These are phyloP conservation scores for Thozetella sp. DNA, from an alignment of 495 filamentous ascomycete species.

Conservation along the genomic window DNA sequence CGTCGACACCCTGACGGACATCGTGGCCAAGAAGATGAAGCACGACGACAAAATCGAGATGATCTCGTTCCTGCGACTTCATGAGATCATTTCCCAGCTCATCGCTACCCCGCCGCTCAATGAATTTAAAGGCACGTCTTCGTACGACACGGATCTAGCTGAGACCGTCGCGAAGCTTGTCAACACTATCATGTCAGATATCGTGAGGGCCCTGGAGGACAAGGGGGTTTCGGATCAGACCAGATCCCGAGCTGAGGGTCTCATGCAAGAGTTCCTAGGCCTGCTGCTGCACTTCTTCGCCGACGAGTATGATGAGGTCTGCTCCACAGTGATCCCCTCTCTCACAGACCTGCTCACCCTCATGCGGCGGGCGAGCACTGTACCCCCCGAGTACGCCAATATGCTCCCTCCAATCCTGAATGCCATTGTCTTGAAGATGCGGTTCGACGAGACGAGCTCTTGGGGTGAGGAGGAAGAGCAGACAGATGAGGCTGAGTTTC, in stretches of 20 bases:
- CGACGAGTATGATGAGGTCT: slow-evolving; percentile 97
- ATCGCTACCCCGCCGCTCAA: slow-evolving; percentile 77
- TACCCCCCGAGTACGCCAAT: slow-evolving; percentile 67
- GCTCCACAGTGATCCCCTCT: slow-evolving; percentile 89
- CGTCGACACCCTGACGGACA: slow-evolving; percentile 91
- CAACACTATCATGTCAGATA: slow-evolving; percentile 83
- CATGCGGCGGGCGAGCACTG: slow-evolving; percentile 72
- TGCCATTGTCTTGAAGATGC: slow-evolving; percentile 92
- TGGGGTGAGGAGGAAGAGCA: slow-evolving; percentile 96
- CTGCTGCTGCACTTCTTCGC: slow-evolving; percentile 90
- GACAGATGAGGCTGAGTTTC: slow-evolving; percentile 98
- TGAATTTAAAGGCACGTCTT: slow-evolving; percentile 73
- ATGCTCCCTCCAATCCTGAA: slow-evolving; percentile 87
- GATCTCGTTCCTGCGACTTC: slow-evolving; percentile 86
- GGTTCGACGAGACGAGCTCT: slow-evolving; percentile 89
- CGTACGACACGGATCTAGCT: slow-evolving; percentile 92
- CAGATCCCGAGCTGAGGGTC: slow-evolving; percentile 65
- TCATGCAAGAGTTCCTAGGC: slow-evolving; percentile 80
- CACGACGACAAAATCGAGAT: slow-evolving; percentile 88
- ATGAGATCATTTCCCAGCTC: slow-evolving; percentile 78
- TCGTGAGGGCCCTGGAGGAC: slow-evolving; percentile 74
- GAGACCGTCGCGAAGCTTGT: slow-evolving; percentile 95
- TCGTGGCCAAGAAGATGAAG: slow-evolving; percentile 97
- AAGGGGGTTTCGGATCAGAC: slow-evolving; percentile 52
- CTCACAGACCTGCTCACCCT: slow-evolving; percentile 88